Evolutionary conservation across 2,329 filamentous ascomycete genomes (phyloP), one percentile per base, ranked within the genome.

Genomic region (Xylariaceae sp.): DNA sequence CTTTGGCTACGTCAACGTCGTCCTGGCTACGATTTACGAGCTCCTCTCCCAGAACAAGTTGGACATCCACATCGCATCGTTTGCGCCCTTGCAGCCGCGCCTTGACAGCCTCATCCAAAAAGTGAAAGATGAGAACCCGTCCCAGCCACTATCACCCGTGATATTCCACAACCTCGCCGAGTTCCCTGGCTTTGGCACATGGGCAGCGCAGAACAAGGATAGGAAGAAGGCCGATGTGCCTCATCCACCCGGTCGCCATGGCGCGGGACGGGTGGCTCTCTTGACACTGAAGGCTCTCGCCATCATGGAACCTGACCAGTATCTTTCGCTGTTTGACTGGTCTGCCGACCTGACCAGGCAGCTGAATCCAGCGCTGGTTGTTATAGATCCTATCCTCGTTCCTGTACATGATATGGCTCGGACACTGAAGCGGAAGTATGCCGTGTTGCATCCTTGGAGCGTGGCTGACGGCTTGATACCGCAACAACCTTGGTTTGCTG

Each of bases 401-500:
- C 47, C 47, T 7, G 16, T 50, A 15, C 47, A 50, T 30, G 47
- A 50, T 30, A 50, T 50, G 47, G 47, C 47, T 4, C 39, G 47
- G 11, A 43, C 13, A 11, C n/a, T 36, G 9, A 43, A 43, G 39
- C 37, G 39, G 26, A 42, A 50, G 26, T 43, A 50, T 18, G 39
- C 47, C 13, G 32, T 43, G 11, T 23, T 50, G 11, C 30, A 29
- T 43, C 47, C 47, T 16, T 50, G 45, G 16, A 49, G 35, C n/a
- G 5, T 49, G 6, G 45, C 45, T 9, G 45, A 49, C 10, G 36
- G 45, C 11, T 15, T 49, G 15, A 40, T 49, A 40, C 18, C 45
- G 6, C 26, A 49, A 13, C 45, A 49, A 20, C 45, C 45, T 5
- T 49, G 45, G 45, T 20, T 41, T 20, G 21, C 45, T 18, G 45